Base-by-base conservation (phyloP, 2,329 filamentous ascomycete species). In the Aspergillus bombycis region DNA sequence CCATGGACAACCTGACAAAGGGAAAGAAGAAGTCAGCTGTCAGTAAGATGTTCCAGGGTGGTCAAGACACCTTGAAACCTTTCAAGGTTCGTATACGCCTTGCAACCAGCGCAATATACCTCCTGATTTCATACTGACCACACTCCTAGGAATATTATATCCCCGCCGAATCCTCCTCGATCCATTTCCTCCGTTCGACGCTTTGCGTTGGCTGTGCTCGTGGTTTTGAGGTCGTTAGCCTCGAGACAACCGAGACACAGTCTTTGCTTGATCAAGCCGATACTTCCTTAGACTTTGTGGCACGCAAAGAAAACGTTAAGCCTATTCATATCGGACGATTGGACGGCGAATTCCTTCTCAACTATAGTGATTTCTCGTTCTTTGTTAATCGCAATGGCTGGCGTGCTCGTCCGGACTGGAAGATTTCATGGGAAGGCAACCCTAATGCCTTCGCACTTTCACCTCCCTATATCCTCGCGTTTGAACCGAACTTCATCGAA, bases 371-470 rank as follows among this genome's bases (percentile, higher is more conserved):
- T 77, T 99, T 97, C 80, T 97, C 93, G 14, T 99, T 99, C 87
- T 99, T 98, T 74, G 95, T 99, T 75, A 98, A 99, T 80, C 89
- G 95, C 72, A 98, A 99, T 77, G 95, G 95, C 43, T 99, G 95
- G 95, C 89, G 95, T 67, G 94, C 94, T 60, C 87, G 94, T 72
- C 93, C 94, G 6, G 95, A 99, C 78, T 99, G 95, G 95, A 90
- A 91, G 72, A 97, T 99, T 74, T 91, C 94, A 67, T 99, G 95
- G 95, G 95, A 99, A 81, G 95, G 95, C 62, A 92, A 89, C 52
- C 95, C 95, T 46, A 91, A 93, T 72, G 90, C 89, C 62, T 99
- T 99, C 78, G 95, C 95, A 1, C 89, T 98, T 60, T 97, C 93
- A 69, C 96, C 96, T 74, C 95, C 95, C 55, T 99, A 96, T 85